A percentile compares a stretch with the other conserved stretches of the same genome.
These are phyloP conservation scores for Neopestalotiopsis rosae DNA, from an alignment of 2,329 filamentous ascomycete genomes.

Conservation along the genomic window DNA sequence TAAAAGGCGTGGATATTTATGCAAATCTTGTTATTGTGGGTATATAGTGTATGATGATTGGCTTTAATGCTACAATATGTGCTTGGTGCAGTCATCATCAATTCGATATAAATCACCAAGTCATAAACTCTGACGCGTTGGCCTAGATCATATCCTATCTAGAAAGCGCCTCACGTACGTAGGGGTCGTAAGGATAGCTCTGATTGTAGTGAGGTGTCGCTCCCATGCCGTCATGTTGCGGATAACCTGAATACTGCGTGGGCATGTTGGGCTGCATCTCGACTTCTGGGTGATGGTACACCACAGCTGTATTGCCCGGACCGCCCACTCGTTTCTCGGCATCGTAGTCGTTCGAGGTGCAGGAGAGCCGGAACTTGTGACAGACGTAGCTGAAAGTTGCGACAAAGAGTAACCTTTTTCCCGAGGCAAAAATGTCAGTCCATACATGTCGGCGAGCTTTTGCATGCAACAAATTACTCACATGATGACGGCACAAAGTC, in stretches of 20 bases:
- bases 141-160: no score
- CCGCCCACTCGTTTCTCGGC: slow-evolving; percentile 29
- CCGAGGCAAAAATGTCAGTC: background rate
- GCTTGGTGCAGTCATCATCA: no score
- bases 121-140: no score
- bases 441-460: background rate
- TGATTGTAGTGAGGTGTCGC: slow-evolving; percentile 8
- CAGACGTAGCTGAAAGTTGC: slow-evolving; percentile 37
- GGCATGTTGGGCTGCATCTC: slow-evolving; percentile 21
- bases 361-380: slow-evolving; percentile 37
- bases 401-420: slow-evolving; percentile 32
- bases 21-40: no score
- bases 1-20: background rate
- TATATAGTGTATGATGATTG: no score
- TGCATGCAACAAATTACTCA: slow-evolving; percentile 4
- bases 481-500: slow-evolving; percentile 46
- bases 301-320: background rate
- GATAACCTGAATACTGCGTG: slow-evolving; percentile 24
- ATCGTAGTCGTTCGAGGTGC: slow-evolving; percentile 25
- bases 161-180: background rate
- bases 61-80: no score
- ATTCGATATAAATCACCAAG: no score
- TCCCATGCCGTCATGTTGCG: slow-evolving; percentile 20
- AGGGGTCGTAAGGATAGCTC: slow-evolving; percentile 15
- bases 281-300: slow-evolving; percentile 10